These are phyloP conservation scores for Hyaloscypha bicolor DNA, from an alignment of 495 filamentous ascomycete species.

Conservation along the genomic window DNA sequence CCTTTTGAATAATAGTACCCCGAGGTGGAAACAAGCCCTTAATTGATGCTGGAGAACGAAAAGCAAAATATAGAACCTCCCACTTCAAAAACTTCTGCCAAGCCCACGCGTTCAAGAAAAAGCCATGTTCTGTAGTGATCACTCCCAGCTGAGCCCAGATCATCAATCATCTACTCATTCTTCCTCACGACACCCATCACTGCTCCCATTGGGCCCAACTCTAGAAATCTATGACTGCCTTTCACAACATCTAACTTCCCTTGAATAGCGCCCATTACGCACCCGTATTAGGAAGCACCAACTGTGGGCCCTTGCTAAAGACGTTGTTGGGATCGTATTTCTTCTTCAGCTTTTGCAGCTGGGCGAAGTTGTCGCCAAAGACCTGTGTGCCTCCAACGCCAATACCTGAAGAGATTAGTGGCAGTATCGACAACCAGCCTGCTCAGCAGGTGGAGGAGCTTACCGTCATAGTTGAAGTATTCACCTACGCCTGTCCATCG, in stretches of 20 bases:
- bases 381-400: conserved; percentile 35
- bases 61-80: too few relatives aligned
- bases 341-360: conserved; percentile 49
- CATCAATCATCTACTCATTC: neutral
- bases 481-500: conserved; percentile 30
- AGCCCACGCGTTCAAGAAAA: too few relatives aligned
- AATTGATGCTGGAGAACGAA: too few relatives aligned
- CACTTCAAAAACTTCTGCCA: too few relatives aligned
- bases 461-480: conserved; percentile 39
- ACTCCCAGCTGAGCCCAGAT: neutral
- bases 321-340: conserved; percentile 59
- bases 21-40: too few relatives aligned
- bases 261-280: too few relatives aligned
- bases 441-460: neutral
- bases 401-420: conserved; percentile 25
- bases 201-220: too few relatives aligned
- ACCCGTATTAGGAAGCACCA: neutral
- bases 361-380: conserved; percentile 49
- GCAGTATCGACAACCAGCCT: conserved; percentile 1
- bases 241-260: too few relatives aligned
- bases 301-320: conserved; percentile 36
- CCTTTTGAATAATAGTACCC: too few relatives aligned
- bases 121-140: neutral
- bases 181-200: too few relatives aligned
- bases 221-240: too few relatives aligned